Conservation (phyloP, 1,284 basidiomycete species). For the Heterobasidion parviporum region DNA sequence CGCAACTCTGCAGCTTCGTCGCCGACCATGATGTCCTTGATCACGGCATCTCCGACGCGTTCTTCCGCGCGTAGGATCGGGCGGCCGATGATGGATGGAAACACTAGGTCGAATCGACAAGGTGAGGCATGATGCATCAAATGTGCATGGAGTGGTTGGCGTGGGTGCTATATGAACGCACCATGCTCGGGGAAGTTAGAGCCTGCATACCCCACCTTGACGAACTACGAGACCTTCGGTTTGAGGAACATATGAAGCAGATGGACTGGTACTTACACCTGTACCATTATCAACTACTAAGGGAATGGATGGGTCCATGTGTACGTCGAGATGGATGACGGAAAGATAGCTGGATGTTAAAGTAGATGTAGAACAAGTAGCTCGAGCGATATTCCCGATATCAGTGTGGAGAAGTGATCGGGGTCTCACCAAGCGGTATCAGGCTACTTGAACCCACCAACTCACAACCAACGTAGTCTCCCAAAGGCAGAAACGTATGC, state of each 20-base stretch:
- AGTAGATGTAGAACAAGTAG: too few species aligned
- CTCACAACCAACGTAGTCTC: too few species aligned
- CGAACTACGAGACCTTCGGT: constrained; percentile 55
- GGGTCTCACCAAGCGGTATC: too few species aligned
- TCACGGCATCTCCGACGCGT: constrained; percentile 73
- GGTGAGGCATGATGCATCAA: background rate
- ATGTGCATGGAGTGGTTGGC: background rate
- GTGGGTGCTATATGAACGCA: constrained; percentile 23
- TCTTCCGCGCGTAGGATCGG: constrained; percentile 98
- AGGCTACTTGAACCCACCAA: too few species aligned
- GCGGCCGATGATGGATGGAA: constrained; percentile 93
- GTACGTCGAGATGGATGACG: too few species aligned
- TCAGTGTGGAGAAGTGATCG: too few species aligned
- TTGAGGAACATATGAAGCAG: constrained; percentile 1
- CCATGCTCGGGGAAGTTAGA: constrained; percentile 99
- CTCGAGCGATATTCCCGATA: too few species aligned
- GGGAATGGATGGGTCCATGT: constrained; percentile 64
- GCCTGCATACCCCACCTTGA: constrained; percentile 97
- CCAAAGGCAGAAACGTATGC: too few species aligned
- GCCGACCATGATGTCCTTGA: constrained; percentile 97
- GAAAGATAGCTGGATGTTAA: too few species aligned
- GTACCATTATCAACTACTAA: constrained; percentile 97
- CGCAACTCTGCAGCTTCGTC: constrained; percentile 93
- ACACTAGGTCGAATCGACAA: constrained; percentile 46
- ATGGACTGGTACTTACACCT: constrained; percentile 56